phyloP scores from a whole-genome alignment of 139 green algal genomes.

The Chlorella sp. region DNA sequence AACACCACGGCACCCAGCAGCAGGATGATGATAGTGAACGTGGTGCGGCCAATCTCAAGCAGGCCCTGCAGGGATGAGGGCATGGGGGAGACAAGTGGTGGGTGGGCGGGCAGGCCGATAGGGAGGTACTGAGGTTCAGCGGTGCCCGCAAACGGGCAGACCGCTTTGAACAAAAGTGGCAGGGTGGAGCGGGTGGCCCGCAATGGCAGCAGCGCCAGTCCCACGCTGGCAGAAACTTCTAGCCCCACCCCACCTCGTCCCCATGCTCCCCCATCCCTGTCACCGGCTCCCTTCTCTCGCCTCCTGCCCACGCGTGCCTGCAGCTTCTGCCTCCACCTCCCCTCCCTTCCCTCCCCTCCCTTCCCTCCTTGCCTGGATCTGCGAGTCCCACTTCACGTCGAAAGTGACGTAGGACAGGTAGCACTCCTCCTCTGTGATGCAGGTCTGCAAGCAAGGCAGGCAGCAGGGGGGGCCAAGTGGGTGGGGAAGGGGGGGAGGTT shows the following conservation, averaged over 20 bases:
- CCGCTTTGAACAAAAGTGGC: too few relatives aligned
- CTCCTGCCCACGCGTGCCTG: too few relatives aligned
- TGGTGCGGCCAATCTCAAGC: conserved; percentile 84
- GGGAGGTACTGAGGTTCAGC: not conserved
- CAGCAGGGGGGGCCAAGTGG: not conserved
- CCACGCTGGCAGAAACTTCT: too few relatives aligned
- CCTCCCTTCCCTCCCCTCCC: not conserved
- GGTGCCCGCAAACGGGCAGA: not conserved
- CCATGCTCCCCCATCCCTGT: too few relatives aligned
- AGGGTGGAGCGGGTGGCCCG: not conserved
- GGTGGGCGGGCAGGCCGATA: not conserved
- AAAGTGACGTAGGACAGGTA: conserved; percentile 22
- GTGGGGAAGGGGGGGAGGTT: not conserved
- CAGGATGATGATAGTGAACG: conserved; percentile 90
- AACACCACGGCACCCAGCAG: conserved; percentile 80
- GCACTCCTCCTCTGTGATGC: not conserved
- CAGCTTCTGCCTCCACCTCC: not conserved
- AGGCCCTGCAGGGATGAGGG: conserved; percentile 58
- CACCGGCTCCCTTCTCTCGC: not conserved
- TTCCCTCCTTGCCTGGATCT: conserved; percentile 51
- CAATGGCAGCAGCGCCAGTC: too few relatives aligned
- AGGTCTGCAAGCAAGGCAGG: not conserved
- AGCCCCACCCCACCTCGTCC: too few relatives aligned
- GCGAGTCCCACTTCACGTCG: conserved; percentile 66
- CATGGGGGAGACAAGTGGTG: not conserved